Conservation (phyloP, 164 flowering plant species). For the Platanus orientalis region DNA sequence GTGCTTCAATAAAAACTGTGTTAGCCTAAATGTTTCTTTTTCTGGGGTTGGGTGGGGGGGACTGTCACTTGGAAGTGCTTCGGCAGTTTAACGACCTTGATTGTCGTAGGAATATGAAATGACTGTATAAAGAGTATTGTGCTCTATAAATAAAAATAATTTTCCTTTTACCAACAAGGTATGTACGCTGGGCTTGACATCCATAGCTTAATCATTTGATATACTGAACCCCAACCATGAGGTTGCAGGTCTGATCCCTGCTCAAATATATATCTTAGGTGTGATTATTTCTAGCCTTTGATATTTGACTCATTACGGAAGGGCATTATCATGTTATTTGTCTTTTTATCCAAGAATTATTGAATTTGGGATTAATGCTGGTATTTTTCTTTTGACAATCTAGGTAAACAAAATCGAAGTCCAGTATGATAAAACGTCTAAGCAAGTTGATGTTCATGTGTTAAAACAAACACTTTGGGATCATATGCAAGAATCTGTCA, state of each 20-base stretch:
- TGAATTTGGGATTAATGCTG: constrained; percentile 10
- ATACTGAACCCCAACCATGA: no score
- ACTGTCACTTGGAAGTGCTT: no score
- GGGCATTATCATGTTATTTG: background rate
- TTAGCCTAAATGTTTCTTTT: background rate
- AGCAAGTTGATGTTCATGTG: constrained; percentile 92
- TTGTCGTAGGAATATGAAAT: no score
- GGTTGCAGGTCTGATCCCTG: no score
- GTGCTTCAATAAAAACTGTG: background rate
- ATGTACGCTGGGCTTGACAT: no score
- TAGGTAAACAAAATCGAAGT: constrained; percentile 90
- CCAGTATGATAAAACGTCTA: constrained; percentile 79
- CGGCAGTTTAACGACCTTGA: no score
- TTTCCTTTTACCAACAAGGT: no score
- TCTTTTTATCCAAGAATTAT: background rate
- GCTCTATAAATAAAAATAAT: no score
- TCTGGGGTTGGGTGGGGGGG: background rate
- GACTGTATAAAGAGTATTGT: no score
- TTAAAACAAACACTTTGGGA: constrained; percentile 85
- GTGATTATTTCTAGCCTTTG: background rate
- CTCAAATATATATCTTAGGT: no score
- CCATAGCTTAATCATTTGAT: no score
- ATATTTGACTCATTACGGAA: background rate
- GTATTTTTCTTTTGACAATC: constrained; percentile 8
- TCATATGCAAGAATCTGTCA: constrained; percentile 42